Conservation (phyloP, 768 basidiomycete genomes). For the Suillus fuscotomentosus region DNA sequence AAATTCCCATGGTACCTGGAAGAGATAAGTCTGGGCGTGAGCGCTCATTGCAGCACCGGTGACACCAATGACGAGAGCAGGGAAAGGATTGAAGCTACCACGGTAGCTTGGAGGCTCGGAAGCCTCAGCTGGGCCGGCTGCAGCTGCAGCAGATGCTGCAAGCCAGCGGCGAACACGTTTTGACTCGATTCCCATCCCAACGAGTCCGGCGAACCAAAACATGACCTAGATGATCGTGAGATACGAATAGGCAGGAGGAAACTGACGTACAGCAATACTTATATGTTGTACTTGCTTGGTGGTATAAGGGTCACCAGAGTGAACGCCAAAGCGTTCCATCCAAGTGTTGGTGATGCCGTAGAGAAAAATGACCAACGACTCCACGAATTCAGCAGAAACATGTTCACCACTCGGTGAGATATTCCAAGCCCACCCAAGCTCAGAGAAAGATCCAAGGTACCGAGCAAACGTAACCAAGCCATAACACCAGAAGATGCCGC, state of each 20-base stretch:
- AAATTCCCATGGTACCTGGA: constrained; percentile 52
- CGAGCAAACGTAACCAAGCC: constrained; percentile 89
- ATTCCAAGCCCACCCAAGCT: constrained; percentile 97
- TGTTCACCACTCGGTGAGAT: constrained; percentile 48
- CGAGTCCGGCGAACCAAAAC: constrained; percentile 92
- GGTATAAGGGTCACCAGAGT: constrained; percentile 78
- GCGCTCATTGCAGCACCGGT: constrained; percentile 94
- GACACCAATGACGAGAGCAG: constrained; percentile 89
- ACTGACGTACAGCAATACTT: constrained; percentile 73
- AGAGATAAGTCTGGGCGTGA: constrained; percentile 87
- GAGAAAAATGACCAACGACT: constrained; percentile 77
- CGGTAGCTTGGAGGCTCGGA: constrained; percentile 71
- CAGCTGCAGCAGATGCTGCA: constrained; percentile 51
- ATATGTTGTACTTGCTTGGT: constrained; percentile 95
- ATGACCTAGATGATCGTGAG: constrained; percentile 49
- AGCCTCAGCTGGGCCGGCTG: constrained; percentile 21
- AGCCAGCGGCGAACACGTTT: constrained; percentile 72
- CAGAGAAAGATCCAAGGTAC: constrained; percentile 87
- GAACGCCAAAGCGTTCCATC: constrained; percentile 94
- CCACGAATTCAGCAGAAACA: constrained; percentile 72
- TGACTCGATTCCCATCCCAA: constrained; percentile 90
- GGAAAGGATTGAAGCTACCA: constrained; percentile 87
- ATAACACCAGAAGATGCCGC: constrained; percentile 90
- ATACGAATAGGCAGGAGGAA: background rate
- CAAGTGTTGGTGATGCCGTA: constrained; percentile 93